Conservation (phyloP, 192 early-diverging fungal genomes). For the Spizellomyces punctatus region DNA sequence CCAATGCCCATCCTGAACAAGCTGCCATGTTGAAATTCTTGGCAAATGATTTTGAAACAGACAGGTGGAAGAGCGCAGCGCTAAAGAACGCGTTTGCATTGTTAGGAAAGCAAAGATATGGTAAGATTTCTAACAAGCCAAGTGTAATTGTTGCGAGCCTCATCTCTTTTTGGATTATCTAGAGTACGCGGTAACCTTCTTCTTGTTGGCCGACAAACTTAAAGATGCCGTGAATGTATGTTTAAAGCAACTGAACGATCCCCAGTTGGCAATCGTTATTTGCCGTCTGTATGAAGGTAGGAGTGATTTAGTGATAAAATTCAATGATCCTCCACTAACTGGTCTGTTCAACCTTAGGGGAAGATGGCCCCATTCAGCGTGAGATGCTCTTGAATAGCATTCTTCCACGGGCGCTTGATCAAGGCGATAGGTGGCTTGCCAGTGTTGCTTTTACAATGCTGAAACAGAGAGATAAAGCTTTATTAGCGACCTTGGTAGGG, state of each 20-base stretch:
- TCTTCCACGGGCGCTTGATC: conserved; percentile 55
- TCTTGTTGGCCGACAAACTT: conserved; percentile 85
- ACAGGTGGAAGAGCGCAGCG: conserved; percentile 91
- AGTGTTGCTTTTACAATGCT: conserved; percentile 59
- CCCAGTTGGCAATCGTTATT: conserved; percentile 89
- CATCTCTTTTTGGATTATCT: conserved; percentile 2
- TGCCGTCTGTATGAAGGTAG: conserved; percentile 90
- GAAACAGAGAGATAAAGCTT: conserved; percentile 58
- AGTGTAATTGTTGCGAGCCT: background rate
- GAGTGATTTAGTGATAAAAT: background rate
- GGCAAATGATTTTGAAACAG: conserved; percentile 86
- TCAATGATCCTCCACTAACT: background rate
- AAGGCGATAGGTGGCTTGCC: conserved; percentile 70
- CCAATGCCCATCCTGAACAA: conserved; percentile 81
- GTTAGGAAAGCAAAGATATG: conserved; percentile 90
- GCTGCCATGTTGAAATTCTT: conserved; percentile 88
- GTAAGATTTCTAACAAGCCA: conserved; percentile 41
- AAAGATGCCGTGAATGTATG: conserved; percentile 92
- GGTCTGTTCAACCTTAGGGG: conserved; percentile 42
- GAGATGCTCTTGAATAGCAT: conserved; percentile 53
- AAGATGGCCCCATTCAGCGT: conserved; percentile 55
- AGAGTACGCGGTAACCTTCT: conserved; percentile 95
- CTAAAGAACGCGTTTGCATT: conserved; percentile 99
- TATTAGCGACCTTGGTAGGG: conserved; percentile 62
- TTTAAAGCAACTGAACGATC: conserved; percentile 86